phyloP scores from a whole-genome alignment of 495 filamentous ascomycete genomes.

The Lasiosphaeris hirsuta region DNA sequence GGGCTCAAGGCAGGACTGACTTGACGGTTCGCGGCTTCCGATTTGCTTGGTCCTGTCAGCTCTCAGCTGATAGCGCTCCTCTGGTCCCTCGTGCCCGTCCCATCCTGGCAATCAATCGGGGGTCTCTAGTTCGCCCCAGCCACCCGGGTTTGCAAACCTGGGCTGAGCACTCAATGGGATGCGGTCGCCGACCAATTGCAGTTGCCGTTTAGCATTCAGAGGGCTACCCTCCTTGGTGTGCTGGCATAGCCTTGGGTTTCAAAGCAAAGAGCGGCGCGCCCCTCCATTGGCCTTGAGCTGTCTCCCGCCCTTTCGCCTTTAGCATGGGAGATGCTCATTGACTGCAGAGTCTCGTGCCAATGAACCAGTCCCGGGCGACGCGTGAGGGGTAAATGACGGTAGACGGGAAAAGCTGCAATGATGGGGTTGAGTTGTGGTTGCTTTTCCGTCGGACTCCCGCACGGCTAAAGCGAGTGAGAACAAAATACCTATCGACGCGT shows the following conservation, averaged over 20 bases:
- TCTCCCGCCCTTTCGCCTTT: constrained; percentile 5
- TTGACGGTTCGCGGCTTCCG: too few species aligned
- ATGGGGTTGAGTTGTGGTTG: constrained; percentile 10
- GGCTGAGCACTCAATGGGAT: background rate
- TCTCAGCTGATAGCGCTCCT: background rate
- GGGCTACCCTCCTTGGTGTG: constrained; percentile 32
- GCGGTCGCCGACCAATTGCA: constrained; percentile 3
- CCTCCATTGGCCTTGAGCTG: constrained; percentile 22
- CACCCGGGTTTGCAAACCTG: constrained; percentile 2
- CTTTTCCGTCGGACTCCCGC: constrained; percentile 16
- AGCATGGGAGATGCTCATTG: constrained; percentile 2
- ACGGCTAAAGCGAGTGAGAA: constrained; percentile 17
- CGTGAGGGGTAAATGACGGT: constrained; percentile 16
- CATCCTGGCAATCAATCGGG: background rate
- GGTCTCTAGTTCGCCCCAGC: constrained; percentile 9
- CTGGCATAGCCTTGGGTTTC: constrained; percentile 28
- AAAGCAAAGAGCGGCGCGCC: constrained; percentile 2
- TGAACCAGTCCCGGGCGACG: background rate
- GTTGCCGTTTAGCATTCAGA: background rate
- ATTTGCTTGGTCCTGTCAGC: too few species aligned
- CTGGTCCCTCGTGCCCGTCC: background rate
- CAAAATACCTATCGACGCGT: background rate
- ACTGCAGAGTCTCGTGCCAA: background rate
- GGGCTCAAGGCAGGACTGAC: background rate
- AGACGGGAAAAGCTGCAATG: constrained; percentile 6